Percentiles rank a stretch among this genome's conserved stretches.
Conservation (phyloP, 1,284 basidiomycete genomes). For the Omphalotus olearius region DNA sequence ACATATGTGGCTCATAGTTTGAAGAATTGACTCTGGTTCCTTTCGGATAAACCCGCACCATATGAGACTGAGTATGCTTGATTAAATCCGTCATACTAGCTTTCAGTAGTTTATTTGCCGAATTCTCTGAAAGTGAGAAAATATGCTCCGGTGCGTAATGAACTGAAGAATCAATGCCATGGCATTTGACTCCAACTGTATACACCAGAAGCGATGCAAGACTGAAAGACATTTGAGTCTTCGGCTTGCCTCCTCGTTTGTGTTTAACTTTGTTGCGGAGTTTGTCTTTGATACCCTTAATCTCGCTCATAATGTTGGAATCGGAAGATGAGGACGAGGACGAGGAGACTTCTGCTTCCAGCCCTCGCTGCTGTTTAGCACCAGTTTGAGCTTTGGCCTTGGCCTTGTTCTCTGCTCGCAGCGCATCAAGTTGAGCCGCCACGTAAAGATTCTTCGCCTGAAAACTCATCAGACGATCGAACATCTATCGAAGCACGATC, state of each 20-base stretch:
- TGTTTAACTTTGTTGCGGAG: conserved; percentile 12
- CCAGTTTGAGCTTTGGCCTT: neutral
- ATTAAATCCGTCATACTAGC: conserved; percentile 66
- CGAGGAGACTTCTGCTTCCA: conserved; percentile 45
- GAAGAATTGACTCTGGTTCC: conserved; percentile 78
- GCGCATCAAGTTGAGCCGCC: conserved; percentile 34
- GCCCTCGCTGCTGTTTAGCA: conserved; percentile 16
- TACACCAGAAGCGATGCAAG: conserved; percentile 86
- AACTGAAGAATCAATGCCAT: conserved; percentile 88
- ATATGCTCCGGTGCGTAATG: conserved; percentile 86
- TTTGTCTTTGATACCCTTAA: conserved; percentile 21
- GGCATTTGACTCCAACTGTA: conserved; percentile 93
- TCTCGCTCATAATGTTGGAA: conserved; percentile 23
- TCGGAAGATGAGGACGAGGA: conserved; percentile 40
- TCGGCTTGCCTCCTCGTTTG: conserved; percentile 22
- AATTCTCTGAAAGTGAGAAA: conserved; percentile 90
- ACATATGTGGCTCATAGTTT: conserved; percentile 89
- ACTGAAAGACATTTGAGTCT: conserved; percentile 68
- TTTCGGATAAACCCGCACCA: conserved; percentile 90
- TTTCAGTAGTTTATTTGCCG: conserved; percentile 60
- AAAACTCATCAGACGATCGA: conserved; percentile 7
- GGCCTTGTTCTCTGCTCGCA: conserved; percentile 28
- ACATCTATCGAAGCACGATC: neutral
- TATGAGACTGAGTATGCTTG: conserved; percentile 84
- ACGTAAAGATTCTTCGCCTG: conserved; percentile 63